Percentiles rank a stretch among this genome's conserved stretches.
Evolutionary conservation across 768 basidiomycete species (phyloP).

Genomic region (Pulveroboletus sp.): DNA sequence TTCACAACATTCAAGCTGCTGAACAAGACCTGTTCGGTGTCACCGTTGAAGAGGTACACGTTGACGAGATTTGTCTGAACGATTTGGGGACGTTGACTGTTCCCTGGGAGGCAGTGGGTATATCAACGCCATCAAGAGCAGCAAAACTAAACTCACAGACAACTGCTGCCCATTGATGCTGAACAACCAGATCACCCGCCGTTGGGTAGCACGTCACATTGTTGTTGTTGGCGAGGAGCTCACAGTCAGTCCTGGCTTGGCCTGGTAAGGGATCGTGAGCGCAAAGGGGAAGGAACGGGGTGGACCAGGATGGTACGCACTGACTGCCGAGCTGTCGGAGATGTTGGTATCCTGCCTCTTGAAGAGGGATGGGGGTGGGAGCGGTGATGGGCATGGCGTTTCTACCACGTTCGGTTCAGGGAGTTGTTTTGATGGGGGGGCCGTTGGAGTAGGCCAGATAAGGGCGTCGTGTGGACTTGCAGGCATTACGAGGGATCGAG

Average conservation of each 20-base stretch:
- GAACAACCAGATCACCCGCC: constrained; percentile 50
- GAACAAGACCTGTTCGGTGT: constrained; percentile 50
- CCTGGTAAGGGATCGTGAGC: constrained; percentile 21
- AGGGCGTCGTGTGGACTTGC: constrained; percentile 30
- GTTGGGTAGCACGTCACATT: constrained; percentile 77
- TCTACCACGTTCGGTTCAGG: constrained; percentile 32
- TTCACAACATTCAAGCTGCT: constrained; percentile 45
- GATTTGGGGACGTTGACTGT: constrained; percentile 63
- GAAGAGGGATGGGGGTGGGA: constrained; percentile 3
- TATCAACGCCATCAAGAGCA: constrained; percentile 6
- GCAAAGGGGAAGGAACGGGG: constrained; percentile 6
- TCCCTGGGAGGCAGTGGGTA: constrained; percentile 50
- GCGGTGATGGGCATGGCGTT: constrained; percentile 31
- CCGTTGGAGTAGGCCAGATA: constrained; percentile 46
- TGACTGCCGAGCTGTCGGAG: constrained; percentile 23
- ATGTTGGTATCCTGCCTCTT: constrained; percentile 26
- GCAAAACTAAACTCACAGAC: constrained; percentile 66
- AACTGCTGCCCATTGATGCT: constrained; percentile 72
- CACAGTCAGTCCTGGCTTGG: constrained; percentile 45
- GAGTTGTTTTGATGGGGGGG: constrained; percentile 26
- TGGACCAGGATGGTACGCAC: constrained; percentile 20
- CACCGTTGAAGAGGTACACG: constrained; percentile 74
- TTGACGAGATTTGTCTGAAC: constrained; percentile 62
- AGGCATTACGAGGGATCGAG: constrained; percentile 35
- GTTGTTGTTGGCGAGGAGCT: constrained; percentile 60